Base-by-base conservation (phyloP, 2,329 filamentous ascomycete species). In the Helotiales sp. region DNA sequence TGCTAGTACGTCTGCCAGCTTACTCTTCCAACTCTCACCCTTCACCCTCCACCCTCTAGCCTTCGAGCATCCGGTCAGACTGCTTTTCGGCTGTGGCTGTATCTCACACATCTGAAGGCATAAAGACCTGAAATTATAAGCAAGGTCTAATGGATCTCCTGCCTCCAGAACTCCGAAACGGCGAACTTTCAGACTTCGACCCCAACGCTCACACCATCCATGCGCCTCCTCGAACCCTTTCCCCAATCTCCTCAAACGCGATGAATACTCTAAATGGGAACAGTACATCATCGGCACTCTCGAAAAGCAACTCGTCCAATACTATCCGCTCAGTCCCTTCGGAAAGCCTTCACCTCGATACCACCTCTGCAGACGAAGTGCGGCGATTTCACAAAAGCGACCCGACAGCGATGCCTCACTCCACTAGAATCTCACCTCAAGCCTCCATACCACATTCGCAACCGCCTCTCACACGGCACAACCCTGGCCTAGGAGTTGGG, bases 301-400 rank as follows among this genome's bases (percentile, higher is more conserved):
- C 55, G n/a, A 50, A 67, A 40, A 75, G 69, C 63, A 64, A 66
- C 17, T 58, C 69, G 15, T 71, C 69, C 20, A 71, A 69, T 26
- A 73, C 73, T 24, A 76, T 77, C 6, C 67, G 75, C 67, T 73
- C 75, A 22, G 76, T 77, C n/a, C 69, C 72, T 20, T 61, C 70
- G 20, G 74, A 75, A 45, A 61, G 69, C 26, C 58, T 66, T 22
- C 66, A 69, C 32, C 59, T 68, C 55, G 66, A 70, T 43, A 58
- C 59, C 11, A 61, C 30, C 40, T 59, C 61, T 10, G n/a, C 63
- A n/a, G 67, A 69, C 32, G 68, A 70, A 20, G 65, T 24, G 10
- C 45, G 65, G 43, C 67, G 67, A 50, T 59, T 61, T 22, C 70
- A 52, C 32, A 72, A 64, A 57, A 69, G 64, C 20, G 72, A 75